Conservation (phyloP, 352 stramenopile genomes). For the Pythium guiyangense region DNA sequence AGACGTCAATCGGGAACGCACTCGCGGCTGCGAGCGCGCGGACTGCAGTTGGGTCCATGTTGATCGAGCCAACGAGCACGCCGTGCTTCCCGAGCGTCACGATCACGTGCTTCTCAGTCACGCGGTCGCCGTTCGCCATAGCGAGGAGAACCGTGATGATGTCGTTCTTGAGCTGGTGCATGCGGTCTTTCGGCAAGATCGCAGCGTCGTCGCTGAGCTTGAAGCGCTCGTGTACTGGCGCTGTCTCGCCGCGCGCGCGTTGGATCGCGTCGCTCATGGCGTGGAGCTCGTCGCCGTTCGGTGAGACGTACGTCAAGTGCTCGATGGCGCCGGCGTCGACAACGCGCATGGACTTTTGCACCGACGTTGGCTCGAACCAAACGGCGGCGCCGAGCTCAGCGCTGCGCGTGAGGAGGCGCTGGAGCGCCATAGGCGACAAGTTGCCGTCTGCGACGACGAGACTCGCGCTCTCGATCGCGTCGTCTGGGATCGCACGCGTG, state of each 20-base stretch:
- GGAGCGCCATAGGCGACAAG: slow-evolving; percentile 42
- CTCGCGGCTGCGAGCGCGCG: slow-evolving; percentile 20
- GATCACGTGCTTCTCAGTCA: slow-evolving; percentile 57
- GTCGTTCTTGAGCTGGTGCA: slow-evolving; percentile 63
- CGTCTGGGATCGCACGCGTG: slow-evolving; percentile 30
- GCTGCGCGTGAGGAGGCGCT: slow-evolving; percentile 43
- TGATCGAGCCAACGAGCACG: slow-evolving; percentile 62
- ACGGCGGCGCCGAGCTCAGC: slow-evolving; percentile 31
- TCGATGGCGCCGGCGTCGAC: slow-evolving; percentile 42
- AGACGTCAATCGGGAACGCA: slow-evolving; percentile 45
- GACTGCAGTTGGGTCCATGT: slow-evolving; percentile 31
- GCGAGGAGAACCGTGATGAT: slow-evolving; percentile 60
- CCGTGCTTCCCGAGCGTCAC: slow-evolving; percentile 79
- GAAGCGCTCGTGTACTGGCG: slow-evolving; percentile 37
- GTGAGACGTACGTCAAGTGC: slow-evolving; percentile 65
- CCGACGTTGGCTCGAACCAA: slow-evolving; percentile 85
- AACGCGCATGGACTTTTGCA: slow-evolving; percentile 72
- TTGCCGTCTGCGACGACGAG: slow-evolving; percentile 81
- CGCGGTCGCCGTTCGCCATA: slow-evolving; percentile 50
- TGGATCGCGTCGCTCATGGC: slow-evolving; percentile 65
- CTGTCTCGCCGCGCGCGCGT: slow-evolving; percentile 14
- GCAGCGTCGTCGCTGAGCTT: slow-evolving; percentile 37
- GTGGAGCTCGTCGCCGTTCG: slow-evolving; percentile 71
- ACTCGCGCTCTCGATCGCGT: slow-evolving; percentile 39
- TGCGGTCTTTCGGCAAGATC: slow-evolving; percentile 35